Percentiles rank a stretch among this genome's conserved stretches.
Conservation (phyloP, 2,329 filamentous ascomycete genomes). For the Trichoderma arundinaceum region DNA sequence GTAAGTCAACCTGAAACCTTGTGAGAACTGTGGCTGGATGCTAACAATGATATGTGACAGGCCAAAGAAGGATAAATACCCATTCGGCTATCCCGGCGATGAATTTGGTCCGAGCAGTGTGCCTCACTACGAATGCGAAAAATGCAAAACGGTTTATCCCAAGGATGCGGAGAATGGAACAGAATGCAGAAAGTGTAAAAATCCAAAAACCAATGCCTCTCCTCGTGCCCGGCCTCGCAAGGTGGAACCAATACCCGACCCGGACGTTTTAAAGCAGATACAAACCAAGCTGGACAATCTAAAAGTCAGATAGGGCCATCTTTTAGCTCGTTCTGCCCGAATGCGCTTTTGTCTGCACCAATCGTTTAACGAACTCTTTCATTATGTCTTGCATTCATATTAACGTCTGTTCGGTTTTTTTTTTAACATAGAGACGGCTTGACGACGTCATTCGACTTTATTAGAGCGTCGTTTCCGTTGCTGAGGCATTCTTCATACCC, state of each 20-base stretch:
- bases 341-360: background rate
- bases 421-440: constrained; percentile 7
- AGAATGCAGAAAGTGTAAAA: constrained; percentile 64
- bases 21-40: background rate
- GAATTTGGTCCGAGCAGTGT: constrained; percentile 58
- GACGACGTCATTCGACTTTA: constrained; percentile 13
- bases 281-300: constrained; percentile 60
- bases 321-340: background rate
- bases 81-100: constrained; percentile 72
- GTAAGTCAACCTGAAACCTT: constrained; percentile 55
- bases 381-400: constrained; percentile 1
- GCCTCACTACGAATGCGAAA: constrained; percentile 64
- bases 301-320: constrained; percentile 42
- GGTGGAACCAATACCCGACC: constrained; percentile 66
- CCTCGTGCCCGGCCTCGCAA: constrained; percentile 63
- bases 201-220: constrained; percentile 65
- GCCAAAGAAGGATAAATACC: constrained; percentile 71
- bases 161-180: constrained; percentile 56
- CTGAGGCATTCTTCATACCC: background rate
- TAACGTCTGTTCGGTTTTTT: constrained; percentile 2
- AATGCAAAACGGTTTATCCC: constrained; percentile 65
- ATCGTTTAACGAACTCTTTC: background rate
- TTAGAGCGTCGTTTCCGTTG: constrained; percentile 10
- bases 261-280: constrained; percentile 62
- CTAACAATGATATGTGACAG: constrained; percentile 44